Percentiles rank a stretch among this genome's conserved stretches.
phyloP scores from a whole-genome alignment of 169 alveolate species.

The Plasmodium relictum region DNA sequence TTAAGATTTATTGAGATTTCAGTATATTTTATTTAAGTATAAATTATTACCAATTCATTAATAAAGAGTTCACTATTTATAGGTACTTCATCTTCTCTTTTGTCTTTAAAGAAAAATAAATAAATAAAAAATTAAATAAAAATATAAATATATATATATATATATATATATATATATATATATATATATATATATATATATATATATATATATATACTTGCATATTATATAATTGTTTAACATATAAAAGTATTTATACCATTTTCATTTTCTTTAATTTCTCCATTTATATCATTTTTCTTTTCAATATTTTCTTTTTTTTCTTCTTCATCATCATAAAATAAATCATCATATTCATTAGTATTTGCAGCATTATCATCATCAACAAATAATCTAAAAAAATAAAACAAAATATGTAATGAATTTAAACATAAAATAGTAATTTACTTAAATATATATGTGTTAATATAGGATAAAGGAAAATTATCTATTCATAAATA shows the following conservation, averaged over 20 bases:
- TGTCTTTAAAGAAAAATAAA: conserved; percentile 3
- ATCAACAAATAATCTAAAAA: conserved; percentile 86
- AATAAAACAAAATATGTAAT: conserved; percentile 1
- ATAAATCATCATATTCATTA: conserved; percentile 86
- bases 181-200: neutral
- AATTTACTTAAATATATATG: neutral
- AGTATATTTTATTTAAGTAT: neutral
- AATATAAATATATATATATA: neutral
- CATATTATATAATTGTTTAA: neutral
- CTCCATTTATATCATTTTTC: conserved; percentile 69
- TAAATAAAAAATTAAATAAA: neutral
- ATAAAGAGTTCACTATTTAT: conserved; percentile 66
- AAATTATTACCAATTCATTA: conserved; percentile 53
- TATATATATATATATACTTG: neutral
- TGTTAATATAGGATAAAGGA: neutral
- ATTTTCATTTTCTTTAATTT: conserved; percentile 79
- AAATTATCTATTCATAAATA: neutral
- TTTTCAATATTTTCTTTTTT: conserved; percentile 73
- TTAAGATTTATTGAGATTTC: neutral
- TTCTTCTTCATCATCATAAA: conserved; percentile 82
- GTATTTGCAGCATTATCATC: conserved; percentile 90
- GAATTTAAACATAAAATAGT: neutral
- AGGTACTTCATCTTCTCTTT: conserved; percentile 77
- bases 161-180: neutral
- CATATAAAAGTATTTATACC: conserved; percentile 28